Evolutionary conservation across 768 basidiomycete genomes (phyloP).

Genomic region (Lentinula lateritia): DNA sequence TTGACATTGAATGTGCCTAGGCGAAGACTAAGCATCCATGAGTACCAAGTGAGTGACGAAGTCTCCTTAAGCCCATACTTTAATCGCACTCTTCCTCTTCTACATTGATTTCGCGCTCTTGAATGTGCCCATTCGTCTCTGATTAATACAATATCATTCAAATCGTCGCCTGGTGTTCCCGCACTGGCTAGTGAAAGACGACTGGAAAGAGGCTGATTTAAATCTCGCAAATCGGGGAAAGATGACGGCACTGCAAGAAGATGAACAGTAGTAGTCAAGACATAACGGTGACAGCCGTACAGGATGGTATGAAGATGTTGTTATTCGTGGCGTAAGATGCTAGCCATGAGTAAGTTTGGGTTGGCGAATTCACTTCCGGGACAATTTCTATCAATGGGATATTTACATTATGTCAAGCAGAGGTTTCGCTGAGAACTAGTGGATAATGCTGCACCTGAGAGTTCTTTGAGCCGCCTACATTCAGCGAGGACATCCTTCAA

Average conservation of each 20-base stretch:
- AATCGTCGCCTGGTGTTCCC: constrained; percentile 59
- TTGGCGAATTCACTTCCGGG: constrained; percentile 18
- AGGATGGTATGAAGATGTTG: constrained; percentile 15
- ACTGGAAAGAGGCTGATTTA: constrained; percentile 39
- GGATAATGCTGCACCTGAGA: constrained; percentile 34
- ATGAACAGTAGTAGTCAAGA: constrained; percentile 1
- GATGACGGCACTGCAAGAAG: constrained; percentile 28
- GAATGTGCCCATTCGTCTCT: constrained; percentile 60
- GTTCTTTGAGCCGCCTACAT: constrained; percentile 51
- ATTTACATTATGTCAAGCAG: background rate
- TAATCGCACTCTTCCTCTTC: constrained; percentile 25
- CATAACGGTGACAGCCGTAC: constrained; percentile 17
- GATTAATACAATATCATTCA: constrained; percentile 49
- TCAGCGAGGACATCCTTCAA: constrained; percentile 45
- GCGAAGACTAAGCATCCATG: constrained; percentile 41
- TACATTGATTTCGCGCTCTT: constrained; percentile 31
- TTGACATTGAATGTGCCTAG: constrained; percentile 85
- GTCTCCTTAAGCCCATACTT: constrained; percentile 16
- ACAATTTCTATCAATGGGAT: background rate
- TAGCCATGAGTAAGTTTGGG: constrained; percentile 41
- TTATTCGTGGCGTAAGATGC: constrained; percentile 32
- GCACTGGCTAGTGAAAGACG: constrained; percentile 58
- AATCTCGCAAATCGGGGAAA: constrained; percentile 52
- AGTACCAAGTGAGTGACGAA: background rate
- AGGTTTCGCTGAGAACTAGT: constrained; percentile 2